Evolutionary conservation across 2,329 filamentous ascomycete species (phyloP), one percentile per base, ranked within the genome.

Genomic region (Aspergillus fijiensis): DNA sequence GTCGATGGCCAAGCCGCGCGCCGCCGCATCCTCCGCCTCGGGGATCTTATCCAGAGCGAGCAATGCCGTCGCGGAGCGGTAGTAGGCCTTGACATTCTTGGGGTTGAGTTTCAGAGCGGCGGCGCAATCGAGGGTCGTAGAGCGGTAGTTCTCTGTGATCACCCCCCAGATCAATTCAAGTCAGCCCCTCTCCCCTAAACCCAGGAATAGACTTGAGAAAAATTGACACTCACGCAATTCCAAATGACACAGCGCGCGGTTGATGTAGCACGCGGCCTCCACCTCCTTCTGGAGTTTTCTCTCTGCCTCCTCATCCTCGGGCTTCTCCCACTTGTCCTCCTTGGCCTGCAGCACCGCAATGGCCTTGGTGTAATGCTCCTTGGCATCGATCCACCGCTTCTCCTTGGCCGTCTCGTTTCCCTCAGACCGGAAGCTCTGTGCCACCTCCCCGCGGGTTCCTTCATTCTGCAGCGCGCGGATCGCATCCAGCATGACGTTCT

Each of bases 291-390:
- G 85, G 67, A 85, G 80, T 60, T 80, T 81, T 66, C 88, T 84
- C 47, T 87, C 88, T 55, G 86, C 84, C 55, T 82, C 78, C 10
- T 70, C 63, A 66, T 86, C 82, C 60, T 84, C 76, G 48, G 83
- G 80, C 53, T 79, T 72, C 25, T 85, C 81, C 64, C 79, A 72
- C 72, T 80, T 72, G 35, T 78, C 75, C 71, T 91, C 85, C 74
- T 90, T 88, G 5, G 80, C 80, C 11, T 83, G 81, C 19, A 97
- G 77, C 6, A 96, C 85, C 11, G 85, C 80, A 55, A 97, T 82
- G n/a, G 89, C 93, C 79, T 96, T 95, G 31, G 84, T 86, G 75
- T 99, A 99, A 75, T 93, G 97, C 75, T 96, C 92, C 72, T 89
- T 89, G 4, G 93, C 95, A 75, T 98, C 92, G 27, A 77, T 81